Percentiles rank a stretch among this genome's conserved stretches.
Evolutionary conservation across 2,329 filamentous ascomycete genomes (phyloP).

Genomic region (Fusarium incarnatum): DNA sequence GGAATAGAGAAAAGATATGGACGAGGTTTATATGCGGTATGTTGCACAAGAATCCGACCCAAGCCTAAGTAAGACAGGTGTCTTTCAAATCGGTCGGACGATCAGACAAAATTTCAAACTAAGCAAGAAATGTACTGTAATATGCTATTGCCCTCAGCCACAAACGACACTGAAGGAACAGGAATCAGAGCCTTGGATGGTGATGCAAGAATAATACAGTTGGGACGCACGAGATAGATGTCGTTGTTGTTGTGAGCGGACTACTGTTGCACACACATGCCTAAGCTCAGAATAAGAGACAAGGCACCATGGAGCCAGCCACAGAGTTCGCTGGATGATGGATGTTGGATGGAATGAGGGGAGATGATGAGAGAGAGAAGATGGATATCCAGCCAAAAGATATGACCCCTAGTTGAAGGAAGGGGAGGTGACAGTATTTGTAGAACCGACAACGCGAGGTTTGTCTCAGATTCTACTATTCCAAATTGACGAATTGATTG

Average conservation of each 20-base stretch:
- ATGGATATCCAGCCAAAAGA: conserved; percentile 4
- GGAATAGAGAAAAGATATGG: conserved; percentile 15
- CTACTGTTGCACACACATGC: conserved; percentile 43
- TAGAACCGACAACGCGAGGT: background rate
- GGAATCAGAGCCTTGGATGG: conserved; percentile 25
- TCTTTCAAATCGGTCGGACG: conserved; percentile 20
- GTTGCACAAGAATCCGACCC: conserved; percentile 28
- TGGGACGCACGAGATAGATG: conserved; percentile 39
- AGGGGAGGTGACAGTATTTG: conserved; percentile 14
- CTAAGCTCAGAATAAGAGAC: conserved; percentile 30
- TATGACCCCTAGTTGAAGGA: background rate
- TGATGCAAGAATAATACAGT: conserved; percentile 28
- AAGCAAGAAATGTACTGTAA: conserved; percentile 25
- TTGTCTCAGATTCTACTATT: background rate
- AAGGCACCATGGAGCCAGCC: conserved; percentile 30
- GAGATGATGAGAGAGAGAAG: conserved; percentile 18
- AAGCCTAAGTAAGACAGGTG: conserved; percentile 7
- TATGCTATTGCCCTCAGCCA: conserved; percentile 30
- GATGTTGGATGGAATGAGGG: conserved; percentile 21
- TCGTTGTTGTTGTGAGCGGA: conserved; percentile 33
- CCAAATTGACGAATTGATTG: background rate
- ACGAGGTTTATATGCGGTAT: conserved; percentile 24
- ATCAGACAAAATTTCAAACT: conserved; percentile 25
- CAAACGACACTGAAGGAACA: conserved; percentile 26
- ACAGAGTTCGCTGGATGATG: conserved; percentile 17